Base-by-base conservation (phyloP, 2,329 filamentous ascomycete species). In the Aquanectria penicillioides region DNA sequence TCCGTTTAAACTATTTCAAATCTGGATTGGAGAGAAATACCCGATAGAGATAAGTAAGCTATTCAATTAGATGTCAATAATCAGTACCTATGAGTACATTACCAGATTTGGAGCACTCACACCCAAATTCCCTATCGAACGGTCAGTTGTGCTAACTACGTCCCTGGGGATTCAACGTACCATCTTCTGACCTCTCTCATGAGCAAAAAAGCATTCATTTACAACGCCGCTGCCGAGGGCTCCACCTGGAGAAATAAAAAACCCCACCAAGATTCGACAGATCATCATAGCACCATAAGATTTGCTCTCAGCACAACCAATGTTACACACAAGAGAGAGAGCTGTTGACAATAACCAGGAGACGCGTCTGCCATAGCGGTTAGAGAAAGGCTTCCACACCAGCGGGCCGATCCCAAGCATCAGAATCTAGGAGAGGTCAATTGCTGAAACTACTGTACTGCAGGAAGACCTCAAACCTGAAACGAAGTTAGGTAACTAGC, bases 401-500 rank as follows among this genome's bases (percentile, higher is more conserved):
- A 49, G 17, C 1, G 46, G 46, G 5, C 31, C 46, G 2, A 10
- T 33, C 8, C 46, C 46, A 0, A 29, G 46, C 34, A 82, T n/a
- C n/a, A n/a, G n/a, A n/a, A n/a, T n/a, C n/a, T n/a, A n/a, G n/a
- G n/a, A n/a, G n/a, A n/a, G n/a, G n/a, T n/a, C n/a, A n/a, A n/a
- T n/a, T n/a, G n/a, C n/a, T n/a, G n/a, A 72, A 11, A 75, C 61
- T 17, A 76, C 66, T 1, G 74, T 4, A 71, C 71, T 5, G 68
- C 79, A 10, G 62, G 61, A 12, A 85, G 79, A 9, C 84, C 84
- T 61, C 77, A 86, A 25, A 78, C 75, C 31, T 83, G 79, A 20
- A 66, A 31, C 5, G 63, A 62, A 1, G 81, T 84, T 12, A 87
- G 73, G 65, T 87, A 87, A 4, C 78, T 80, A 0, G 82, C 76